Percentiles rank a stretch among this genome's conserved stretches.
These are phyloP conservation scores for Penicillium occitanis DNA, from an alignment of 2,329 filamentous ascomycete genomes.

Conservation along the genomic window DNA sequence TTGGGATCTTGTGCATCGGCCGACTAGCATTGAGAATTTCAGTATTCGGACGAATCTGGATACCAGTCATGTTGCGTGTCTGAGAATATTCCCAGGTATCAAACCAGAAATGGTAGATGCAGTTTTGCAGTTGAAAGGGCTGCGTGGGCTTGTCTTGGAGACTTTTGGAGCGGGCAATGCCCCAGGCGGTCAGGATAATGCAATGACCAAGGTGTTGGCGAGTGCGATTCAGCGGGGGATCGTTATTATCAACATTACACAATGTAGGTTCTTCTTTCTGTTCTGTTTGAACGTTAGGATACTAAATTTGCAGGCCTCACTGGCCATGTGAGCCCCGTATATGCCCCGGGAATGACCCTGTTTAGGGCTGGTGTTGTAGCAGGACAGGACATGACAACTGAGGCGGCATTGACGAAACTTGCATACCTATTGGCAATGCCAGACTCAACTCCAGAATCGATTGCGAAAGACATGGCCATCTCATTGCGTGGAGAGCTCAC, in stretches of 20 bases:
- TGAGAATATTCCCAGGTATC: slow-evolving; percentile 89
- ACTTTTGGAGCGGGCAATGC: slow-evolving; percentile 94
- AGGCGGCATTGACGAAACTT: slow-evolving; percentile 87
- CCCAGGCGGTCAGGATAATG: slow-evolving; percentile 75
- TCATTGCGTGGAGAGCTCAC: slow-evolving; percentile 85
- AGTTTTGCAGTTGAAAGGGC: slow-evolving; percentile 71
- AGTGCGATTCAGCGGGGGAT: slow-evolving; percentile 77
- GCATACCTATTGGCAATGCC: slow-evolving; percentile 77
- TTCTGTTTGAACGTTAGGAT: no score
- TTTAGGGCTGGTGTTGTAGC: slow-evolving; percentile 84
- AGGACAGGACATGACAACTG: slow-evolving; percentile 83
- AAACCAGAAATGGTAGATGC: slow-evolving; percentile 90
- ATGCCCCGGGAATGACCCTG: slow-evolving; percentile 73
- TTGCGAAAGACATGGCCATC: slow-evolving; percentile 68
- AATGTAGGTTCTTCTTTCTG: slow-evolving; percentile 62
- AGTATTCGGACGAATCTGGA: slow-evolving; percentile 72
- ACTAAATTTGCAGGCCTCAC: slow-evolving; percentile 47
- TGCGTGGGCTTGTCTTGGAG: slow-evolving; percentile 81
- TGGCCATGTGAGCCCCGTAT: slow-evolving; percentile 74
- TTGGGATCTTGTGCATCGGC: slow-evolving; percentile 74
- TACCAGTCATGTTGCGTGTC: slow-evolving; percentile 83
- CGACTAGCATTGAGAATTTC: slow-evolving; percentile 72
- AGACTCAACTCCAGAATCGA: slow-evolving; percentile 62
- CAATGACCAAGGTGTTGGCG: slow-evolving; percentile 73
- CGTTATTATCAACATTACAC: slow-evolving; percentile 86